Base-by-base conservation (phyloP, 176 grass and related monocot genomes). In the Cocos nucifera region DNA sequence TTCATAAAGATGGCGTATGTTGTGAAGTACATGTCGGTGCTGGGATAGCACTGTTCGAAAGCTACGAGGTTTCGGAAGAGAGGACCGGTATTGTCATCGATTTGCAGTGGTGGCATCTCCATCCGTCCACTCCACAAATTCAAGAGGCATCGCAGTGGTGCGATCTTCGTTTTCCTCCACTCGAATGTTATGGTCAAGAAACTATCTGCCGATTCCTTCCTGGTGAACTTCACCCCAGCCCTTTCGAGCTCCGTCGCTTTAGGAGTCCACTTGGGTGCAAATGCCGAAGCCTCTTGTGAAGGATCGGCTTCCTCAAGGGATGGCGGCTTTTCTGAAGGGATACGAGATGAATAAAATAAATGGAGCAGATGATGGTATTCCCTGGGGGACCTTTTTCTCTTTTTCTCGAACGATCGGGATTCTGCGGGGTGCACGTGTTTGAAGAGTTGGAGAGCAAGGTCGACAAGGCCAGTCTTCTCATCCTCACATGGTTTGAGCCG, bases 211-310 rank as follows among this genome's bases (percentile, higher is more conserved):
- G 29, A 7, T 4, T 39, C 4, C 53, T 69, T 73, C 19, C 3
- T 39, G 2, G 2, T 49, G 66, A 85, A 57, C 0, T 8, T 59
- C 5, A 89, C 49, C 0, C 81, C 81, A 0, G 77, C 79, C 9
- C 82, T 71, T 6, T 72, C 52, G 10, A 88, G 84, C 54, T 78
- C 65, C 4, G 1, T 69, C 2, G 75, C 84, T 3, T 51, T 74
- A 1, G 84, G 75, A 8, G 75, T 49, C 62, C 53, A 57, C 24
- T 17, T 2, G 1, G 26, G 26, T 27, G 26, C 26, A 23, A 23
- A 23, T 2, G 23, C 23, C 23, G 23, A 23, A 23, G 23, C 23
- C 23, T 3, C 23, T 23, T 1, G 23, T 3, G 23, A 23, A 23
- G 23, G 23, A 23, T 23, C 23, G 2, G 23, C 22, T 22, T 22